Conservation (phyloP, 1,284 basidiomycete genomes). For the Apiotrichum domesticum region DNA sequence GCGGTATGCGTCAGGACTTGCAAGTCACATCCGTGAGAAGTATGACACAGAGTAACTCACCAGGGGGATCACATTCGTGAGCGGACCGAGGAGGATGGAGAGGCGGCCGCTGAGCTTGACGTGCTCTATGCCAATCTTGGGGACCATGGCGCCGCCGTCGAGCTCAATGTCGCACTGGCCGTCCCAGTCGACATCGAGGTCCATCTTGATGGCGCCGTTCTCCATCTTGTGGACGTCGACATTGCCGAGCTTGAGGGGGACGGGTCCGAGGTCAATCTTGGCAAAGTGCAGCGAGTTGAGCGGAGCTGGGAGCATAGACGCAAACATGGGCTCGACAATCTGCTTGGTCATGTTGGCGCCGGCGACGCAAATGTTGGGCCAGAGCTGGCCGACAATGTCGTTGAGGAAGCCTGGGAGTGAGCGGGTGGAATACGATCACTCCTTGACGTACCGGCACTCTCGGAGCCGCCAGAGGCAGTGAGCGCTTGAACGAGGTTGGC, state of each 20-base stretch:
- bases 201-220: constrained; percentile 8
- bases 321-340: constrained; percentile 17
- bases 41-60: constrained; percentile 1
- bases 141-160: constrained; percentile 11
- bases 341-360: constrained; percentile 11
- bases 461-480: constrained; percentile 13
- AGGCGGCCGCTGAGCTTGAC: constrained; percentile 12
- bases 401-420: constrained; percentile 11
- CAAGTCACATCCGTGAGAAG: not conserved
- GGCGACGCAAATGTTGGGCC: constrained; percentile 14
- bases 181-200: constrained; percentile 16
- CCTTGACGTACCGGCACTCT: constrained; percentile 7
- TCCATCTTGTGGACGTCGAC: constrained; percentile 12
- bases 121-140: constrained; percentile 10
- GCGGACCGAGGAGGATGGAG: constrained; percentile 7
- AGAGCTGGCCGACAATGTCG: constrained; percentile 13
- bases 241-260: constrained; percentile 10
- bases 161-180: constrained; percentile 16
- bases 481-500: constrained; percentile 3
- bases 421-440: not conserved
- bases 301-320: constrained; percentile 9
- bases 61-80: constrained; percentile 10
- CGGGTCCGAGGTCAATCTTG: constrained; percentile 11
- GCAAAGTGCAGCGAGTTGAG: constrained; percentile 15
- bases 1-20: not conserved